Percentiles rank a stretch among this genome's conserved stretches.
phyloP scores from a whole-genome alignment of 164 flowering plant genomes.

The Macadamia integrifolia region DNA sequence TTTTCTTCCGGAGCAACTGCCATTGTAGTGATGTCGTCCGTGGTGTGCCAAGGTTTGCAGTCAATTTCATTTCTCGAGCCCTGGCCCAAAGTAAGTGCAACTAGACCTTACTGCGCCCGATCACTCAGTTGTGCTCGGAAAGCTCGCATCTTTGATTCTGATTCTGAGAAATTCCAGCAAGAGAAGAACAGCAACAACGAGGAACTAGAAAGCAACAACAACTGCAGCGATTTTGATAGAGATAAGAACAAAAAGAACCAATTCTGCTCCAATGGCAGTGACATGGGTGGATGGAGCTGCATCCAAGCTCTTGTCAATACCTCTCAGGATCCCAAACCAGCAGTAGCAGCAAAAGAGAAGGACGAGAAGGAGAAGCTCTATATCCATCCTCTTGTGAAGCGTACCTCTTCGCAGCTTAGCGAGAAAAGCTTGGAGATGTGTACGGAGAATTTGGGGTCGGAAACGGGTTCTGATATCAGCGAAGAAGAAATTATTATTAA shows the following conservation, averaged over 20 bases:
- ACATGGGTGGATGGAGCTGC: conserved; percentile 29
- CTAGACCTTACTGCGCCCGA: conserved; percentile 18
- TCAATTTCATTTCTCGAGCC: conserved; percentile 42
- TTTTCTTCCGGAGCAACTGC: neutral
- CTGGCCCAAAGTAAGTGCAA: conserved; percentile 34
- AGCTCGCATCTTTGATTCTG: conserved; percentile 5
- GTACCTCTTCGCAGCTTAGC: conserved; percentile 34
- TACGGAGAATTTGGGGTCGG: conserved; percentile 68
- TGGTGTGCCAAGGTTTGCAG: conserved; percentile 33
- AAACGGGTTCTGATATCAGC: conserved; percentile 43
- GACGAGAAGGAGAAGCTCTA: conserved; percentile 27
- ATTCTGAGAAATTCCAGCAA: conserved; percentile 6
- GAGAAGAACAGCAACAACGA: neutral
- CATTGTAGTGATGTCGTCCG: conserved; percentile 29
- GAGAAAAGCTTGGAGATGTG: conserved; percentile 67
- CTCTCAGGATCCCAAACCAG: conserved; percentile 2
- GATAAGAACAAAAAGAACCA: neutral
- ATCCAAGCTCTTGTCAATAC: conserved; percentile 22
- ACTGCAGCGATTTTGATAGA: neutral
- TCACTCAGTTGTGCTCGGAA: conserved; percentile 12
- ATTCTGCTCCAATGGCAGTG: neutral
- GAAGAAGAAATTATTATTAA: conserved; percentile 19
- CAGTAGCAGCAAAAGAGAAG: neutral
- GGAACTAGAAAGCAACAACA: neutral
- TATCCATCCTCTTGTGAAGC: conserved; percentile 48